phyloP scores from a whole-genome alignment of 1,284 basidiomycete species.

The Tilletia horrida region DNA sequence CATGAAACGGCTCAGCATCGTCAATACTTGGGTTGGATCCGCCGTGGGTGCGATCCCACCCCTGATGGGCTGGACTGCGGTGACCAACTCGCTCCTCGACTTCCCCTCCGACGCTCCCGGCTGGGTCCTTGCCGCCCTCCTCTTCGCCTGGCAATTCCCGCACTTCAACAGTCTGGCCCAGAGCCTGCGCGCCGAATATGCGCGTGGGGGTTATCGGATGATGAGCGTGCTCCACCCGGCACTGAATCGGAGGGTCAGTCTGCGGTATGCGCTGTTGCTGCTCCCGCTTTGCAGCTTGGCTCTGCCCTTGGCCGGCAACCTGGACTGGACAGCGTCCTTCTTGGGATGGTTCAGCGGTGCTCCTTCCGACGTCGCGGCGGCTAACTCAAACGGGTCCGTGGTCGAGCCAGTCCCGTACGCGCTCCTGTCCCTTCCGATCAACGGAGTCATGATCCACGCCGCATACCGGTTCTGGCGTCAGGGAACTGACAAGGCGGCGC shows the following conservation, averaged over 20 bases:
- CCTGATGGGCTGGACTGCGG: constrained; percentile 97
- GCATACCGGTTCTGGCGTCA: constrained; percentile 73
- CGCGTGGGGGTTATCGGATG: constrained; percentile 91
- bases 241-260: constrained; percentile 78
- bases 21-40: constrained; percentile 92
- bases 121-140: constrained; percentile 52
- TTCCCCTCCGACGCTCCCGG: constrained; percentile 58
- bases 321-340: neutral
- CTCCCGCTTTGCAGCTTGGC: constrained; percentile 78
- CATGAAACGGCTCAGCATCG: constrained; percentile 81
- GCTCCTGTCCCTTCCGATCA: constrained; percentile 72
- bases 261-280: constrained; percentile 77
- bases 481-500: constrained; percentile 72
- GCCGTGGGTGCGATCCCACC: constrained; percentile 90
- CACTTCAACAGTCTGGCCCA: constrained; percentile 95
- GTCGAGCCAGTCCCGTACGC: constrained; percentile 65
- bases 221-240: constrained; percentile 74
- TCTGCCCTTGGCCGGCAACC: constrained; percentile 36
- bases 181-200: constrained; percentile 81
- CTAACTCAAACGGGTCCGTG: constrained; percentile 19
- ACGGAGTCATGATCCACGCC: constrained; percentile 67
- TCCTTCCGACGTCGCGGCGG: neutral
- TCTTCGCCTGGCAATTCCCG: constrained; percentile 98
- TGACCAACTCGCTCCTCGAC: constrained; percentile 70
- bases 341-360: neutral